A percentile compares a stretch with the other conserved stretches of the same genome.
Evolutionary conservation across 202 grass and related monocot species (phyloP).

Genomic region (Eragrostis tef): DNA sequence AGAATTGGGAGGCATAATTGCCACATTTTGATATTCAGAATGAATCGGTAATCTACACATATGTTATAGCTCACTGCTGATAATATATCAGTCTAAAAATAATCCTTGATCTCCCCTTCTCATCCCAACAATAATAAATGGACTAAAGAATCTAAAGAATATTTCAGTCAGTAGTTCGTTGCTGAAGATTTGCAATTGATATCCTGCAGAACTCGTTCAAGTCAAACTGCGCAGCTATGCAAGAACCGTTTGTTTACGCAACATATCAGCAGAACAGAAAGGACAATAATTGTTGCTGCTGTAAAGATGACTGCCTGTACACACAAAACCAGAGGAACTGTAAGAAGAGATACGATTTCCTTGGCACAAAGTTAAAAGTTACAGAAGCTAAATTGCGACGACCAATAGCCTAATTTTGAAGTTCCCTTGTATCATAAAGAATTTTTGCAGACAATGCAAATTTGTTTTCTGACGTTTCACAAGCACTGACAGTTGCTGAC

Average conservation of each 20-base stretch:
- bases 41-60: constrained; percentile 18
- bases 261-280: constrained; percentile 56
- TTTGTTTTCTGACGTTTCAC: neutral
- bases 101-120: constrained; percentile 23
- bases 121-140: constrained; percentile 22
- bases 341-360: constrained; percentile 21
- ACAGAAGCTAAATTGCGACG: neutral
- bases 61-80: neutral
- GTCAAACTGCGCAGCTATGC: constrained; percentile 43
- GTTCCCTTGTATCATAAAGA: neutral
- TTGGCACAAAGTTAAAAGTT: neutral
- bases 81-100: constrained; percentile 17
- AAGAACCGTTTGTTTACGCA: constrained; percentile 52
- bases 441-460: neutral
- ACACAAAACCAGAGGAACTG: constrained; percentile 19
- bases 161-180: constrained; percentile 38
- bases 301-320: constrained; percentile 61
- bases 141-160: constrained; percentile 46
- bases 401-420: neutral
- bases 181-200: neutral
- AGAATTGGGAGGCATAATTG: constrained; percentile 3
- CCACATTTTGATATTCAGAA: neutral
- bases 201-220: constrained; percentile 25
- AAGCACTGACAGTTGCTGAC: constrained; percentile 12
- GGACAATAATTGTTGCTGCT: constrained; percentile 52